Evolutionary conservation across 2,329 filamentous ascomycete species (phyloP).

Genomic region (Pseudogymnoascus sp.): DNA sequence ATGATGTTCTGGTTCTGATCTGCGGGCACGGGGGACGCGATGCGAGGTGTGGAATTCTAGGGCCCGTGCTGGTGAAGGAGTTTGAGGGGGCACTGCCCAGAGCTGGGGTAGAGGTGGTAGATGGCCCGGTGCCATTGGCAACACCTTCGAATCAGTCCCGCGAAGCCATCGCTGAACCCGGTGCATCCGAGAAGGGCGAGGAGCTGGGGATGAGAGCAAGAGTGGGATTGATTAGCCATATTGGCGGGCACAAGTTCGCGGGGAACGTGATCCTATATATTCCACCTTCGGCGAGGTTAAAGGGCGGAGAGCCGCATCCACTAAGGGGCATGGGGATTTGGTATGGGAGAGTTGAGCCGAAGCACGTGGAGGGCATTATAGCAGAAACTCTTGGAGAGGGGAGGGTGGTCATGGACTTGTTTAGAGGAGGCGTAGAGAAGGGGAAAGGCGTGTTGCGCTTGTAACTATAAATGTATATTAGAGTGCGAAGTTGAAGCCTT

Average conservation of each 20-base stretch:
- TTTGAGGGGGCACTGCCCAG: constrained; percentile 55
- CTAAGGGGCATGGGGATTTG: constrained; percentile 67
- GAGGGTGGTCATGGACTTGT: constrained; percentile 60
- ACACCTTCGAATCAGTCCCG: constrained; percentile 9
- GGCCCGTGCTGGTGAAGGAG: constrained; percentile 61
- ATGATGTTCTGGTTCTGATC: constrained; percentile 69
- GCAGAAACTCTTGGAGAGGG: constrained; percentile 61
- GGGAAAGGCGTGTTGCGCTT: not conserved
- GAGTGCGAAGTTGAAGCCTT: not conserved
- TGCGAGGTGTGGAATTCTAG: constrained; percentile 70
- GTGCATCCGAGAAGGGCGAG: constrained; percentile 27
- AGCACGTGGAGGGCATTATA: constrained; percentile 68
- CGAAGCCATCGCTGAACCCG: not conserved
- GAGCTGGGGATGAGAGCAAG: constrained; percentile 39
- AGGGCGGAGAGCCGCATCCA: constrained; percentile 41
- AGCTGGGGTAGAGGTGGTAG: constrained; percentile 41
- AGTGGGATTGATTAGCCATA: constrained; percentile 66
- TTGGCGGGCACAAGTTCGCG: constrained; percentile 79
- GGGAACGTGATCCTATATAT: constrained; percentile 79
- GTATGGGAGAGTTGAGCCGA: constrained; percentile 72
- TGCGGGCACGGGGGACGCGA: constrained; percentile 85
- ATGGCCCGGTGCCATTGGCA: constrained; percentile 32
- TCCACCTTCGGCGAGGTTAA: constrained; percentile 44
- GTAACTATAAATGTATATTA: not conserved
- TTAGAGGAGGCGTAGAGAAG: constrained; percentile 49